phyloP scores from a whole-genome alignment of 2,329 filamentous ascomycete genomes.

The Colletotrichum horii region DNA sequence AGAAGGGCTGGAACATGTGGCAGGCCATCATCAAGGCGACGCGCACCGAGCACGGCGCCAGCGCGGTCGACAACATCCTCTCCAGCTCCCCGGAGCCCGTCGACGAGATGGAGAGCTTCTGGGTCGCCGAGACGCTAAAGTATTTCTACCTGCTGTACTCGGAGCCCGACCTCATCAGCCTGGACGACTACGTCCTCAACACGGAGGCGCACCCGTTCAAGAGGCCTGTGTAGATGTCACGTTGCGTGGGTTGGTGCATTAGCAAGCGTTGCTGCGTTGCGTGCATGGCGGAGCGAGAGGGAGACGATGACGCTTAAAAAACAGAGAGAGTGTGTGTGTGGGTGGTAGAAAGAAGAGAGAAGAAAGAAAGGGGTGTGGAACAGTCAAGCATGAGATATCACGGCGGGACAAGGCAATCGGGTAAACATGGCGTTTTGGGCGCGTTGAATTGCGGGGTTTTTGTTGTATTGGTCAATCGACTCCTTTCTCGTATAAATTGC shows the following conservation, averaged over 20 bases:
- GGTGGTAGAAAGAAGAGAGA: background rate
- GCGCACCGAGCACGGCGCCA: conserved; percentile 69
- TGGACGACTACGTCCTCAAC: conserved; percentile 73
- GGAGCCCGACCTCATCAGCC: conserved; percentile 65
- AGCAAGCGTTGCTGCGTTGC: background rate
- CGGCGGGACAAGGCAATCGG: background rate
- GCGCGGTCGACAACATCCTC: conserved; percentile 71
- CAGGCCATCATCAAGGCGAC: conserved; percentile 71
- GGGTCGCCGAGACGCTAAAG: conserved; percentile 89
- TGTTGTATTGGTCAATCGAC: background rate
- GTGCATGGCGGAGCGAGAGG: background rate
- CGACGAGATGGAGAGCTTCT: conserved; percentile 86
- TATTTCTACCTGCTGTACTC: conserved; percentile 88
- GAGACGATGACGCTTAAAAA: background rate
- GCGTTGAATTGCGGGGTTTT: background rate
- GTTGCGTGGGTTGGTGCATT: background rate
- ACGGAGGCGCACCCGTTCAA: conserved; percentile 67
- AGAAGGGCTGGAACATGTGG: conserved; percentile 90
- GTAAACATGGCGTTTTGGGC: conserved; percentile 4
- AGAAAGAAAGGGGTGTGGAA: background rate
- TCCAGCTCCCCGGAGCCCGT: conserved; percentile 42
- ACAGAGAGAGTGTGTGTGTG: background rate
- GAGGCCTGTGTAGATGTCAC: conserved; percentile 38
- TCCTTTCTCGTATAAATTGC: background rate
- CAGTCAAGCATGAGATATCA: conserved; percentile 14